Evolutionary conservation across 1,284 basidiomycete species (phyloP).

Genomic region (Moesziomyces sp.): DNA sequence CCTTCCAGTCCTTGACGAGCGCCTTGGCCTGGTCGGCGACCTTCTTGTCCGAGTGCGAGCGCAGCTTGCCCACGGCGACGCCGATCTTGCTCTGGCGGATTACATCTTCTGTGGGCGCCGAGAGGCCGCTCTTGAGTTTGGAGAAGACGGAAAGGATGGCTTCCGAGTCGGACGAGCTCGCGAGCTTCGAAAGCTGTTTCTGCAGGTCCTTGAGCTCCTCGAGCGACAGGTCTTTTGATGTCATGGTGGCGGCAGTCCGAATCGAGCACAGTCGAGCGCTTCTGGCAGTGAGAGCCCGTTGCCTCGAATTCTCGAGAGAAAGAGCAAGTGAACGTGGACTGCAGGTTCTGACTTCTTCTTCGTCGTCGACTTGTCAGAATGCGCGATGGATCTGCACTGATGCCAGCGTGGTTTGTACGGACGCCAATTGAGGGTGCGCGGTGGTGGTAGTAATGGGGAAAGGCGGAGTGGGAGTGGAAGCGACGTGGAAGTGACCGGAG

Average conservation of each 20-base stretch:
- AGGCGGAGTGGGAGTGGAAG: no score
- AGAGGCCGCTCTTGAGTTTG: constrained; percentile 80
- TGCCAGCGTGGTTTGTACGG: no score
- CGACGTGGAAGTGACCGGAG: no score
- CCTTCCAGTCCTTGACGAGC: constrained; percentile 74
- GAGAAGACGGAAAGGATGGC: constrained; percentile 79
- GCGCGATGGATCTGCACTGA: no score
- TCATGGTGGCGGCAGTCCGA: constrained; percentile 3
- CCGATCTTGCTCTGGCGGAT: constrained; percentile 80
- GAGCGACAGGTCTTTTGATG: constrained; percentile 30
- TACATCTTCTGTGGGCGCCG: constrained; percentile 81
- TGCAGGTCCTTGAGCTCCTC: constrained; percentile 56
- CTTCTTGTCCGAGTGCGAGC: constrained; percentile 77
- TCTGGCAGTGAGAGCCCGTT: no score
- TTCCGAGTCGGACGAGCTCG: constrained; percentile 69
- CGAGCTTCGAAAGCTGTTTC: constrained; percentile 53
- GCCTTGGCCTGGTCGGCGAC: constrained; percentile 89
- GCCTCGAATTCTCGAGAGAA: no score
- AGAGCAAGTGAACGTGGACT: no score
- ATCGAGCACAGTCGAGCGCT: no score
- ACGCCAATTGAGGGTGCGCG: no score
- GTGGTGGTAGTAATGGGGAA: no score
- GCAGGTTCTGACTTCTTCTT: no score
- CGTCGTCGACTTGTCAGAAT: no score
- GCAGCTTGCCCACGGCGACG: constrained; percentile 89